Evolutionary conservation across 352 stramenopile species (phyloP), one percentile per base, ranked within the genome.

Genomic region (Phytophthora brassicae): DNA sequence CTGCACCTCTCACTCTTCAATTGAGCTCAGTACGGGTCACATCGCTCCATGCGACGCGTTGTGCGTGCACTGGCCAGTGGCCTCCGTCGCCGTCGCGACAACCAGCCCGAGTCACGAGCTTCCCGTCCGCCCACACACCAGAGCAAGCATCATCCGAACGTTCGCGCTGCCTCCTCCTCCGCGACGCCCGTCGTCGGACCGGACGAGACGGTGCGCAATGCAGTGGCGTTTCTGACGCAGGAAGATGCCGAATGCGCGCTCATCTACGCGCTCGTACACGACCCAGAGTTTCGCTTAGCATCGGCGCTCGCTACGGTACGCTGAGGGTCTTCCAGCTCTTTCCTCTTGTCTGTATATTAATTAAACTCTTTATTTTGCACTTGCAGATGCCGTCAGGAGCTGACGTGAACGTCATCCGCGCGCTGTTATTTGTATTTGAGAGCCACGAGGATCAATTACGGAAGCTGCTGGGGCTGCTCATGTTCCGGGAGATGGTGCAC

Each of bases 401-500:
- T 13, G 79, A 86, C 38, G 77, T 83, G 44, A 75, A 75, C 46
- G 77, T 92, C 22, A 76, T 90, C 29, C 77, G 79, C 20, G 81
- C 83, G 48, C 68, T 92, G 49, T 56, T 92, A n/a, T 83, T 80
- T 45, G 76, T 90, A 48, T 92, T 92, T 51, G 83, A 88, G 39
- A 61, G 61, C 42, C 81, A 86, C 66, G 83, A 92, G 54, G 83
- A 92, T 54, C 81, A 92, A 26, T 66, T 92, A 49, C 81, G 76
- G 8, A 84, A 84, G 59, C 69, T 90, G 19, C 28, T 92, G 24
- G 75, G 77, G 11, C 58, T 86, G 60, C 77, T 90, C 66, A 88
- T 92, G 83, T 74, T 89, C 49, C 75, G 72, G 24, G 83, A 92
- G 59, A 92, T 92, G 83, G 68, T 86, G 53, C 77, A 82, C 58